phyloP scores from a whole-genome alignment of 129 eudicot genomes.

The Chrysanthemum makinoi region DNA sequence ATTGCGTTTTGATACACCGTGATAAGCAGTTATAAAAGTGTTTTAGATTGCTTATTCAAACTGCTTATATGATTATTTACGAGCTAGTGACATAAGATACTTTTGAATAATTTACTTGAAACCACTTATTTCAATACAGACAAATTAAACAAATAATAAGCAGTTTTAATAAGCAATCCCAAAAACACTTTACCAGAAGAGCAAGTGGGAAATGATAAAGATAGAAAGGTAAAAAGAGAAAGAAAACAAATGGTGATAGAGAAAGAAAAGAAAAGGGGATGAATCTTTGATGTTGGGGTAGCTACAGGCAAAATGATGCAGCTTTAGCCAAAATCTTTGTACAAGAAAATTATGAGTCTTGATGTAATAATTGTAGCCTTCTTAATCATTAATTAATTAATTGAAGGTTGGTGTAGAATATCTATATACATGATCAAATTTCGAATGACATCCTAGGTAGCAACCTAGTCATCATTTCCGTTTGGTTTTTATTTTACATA shows the following conservation, averaged over 20 bases:
- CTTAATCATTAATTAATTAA: constrained; percentile 41
- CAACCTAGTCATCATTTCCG: neutral
- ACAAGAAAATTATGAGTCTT: constrained; percentile 38
- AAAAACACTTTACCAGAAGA: neutral
- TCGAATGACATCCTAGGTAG: constrained; percentile 19
- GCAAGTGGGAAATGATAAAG: constrained; percentile 44
- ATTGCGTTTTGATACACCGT: no score
- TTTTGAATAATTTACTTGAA: no score
- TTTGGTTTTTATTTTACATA: neutral
- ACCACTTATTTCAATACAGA: no score
- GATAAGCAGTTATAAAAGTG: no score
- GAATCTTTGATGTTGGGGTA: constrained; percentile 53
- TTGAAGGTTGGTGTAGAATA: constrained; percentile 26
- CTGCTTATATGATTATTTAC: no score
- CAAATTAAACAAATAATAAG: constrained; percentile 13
- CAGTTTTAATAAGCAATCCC: constrained; percentile 9
- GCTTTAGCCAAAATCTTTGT: constrained; percentile 49
- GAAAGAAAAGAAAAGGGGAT: constrained; percentile 37
- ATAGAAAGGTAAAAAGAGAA: constrained; percentile 33
- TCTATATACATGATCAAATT: constrained; percentile 9
- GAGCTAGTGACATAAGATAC: no score
- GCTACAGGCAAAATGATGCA: constrained; percentile 65
- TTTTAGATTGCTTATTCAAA: no score
- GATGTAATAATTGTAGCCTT: constrained; percentile 51
- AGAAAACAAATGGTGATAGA: constrained; percentile 35